Conservation (phyloP, 2,329 filamentous ascomycete genomes). For the Sporothrix protearum region DNA sequence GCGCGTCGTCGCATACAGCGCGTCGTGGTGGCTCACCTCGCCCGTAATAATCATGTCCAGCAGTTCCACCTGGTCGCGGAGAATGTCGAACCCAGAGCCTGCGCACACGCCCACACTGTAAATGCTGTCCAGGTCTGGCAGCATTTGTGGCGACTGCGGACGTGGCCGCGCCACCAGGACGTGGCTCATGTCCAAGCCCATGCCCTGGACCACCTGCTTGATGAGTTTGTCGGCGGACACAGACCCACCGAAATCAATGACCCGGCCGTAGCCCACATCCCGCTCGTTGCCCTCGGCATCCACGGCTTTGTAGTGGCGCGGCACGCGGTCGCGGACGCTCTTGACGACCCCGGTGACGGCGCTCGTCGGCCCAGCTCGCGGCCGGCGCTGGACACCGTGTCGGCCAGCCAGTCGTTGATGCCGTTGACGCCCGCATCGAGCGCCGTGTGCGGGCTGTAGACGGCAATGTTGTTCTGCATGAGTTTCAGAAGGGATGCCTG, state of each 20-base stretch:
- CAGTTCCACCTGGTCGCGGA: slow-evolving; percentile 68
- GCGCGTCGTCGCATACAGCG: slow-evolving; percentile 77
- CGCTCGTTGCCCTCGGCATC: slow-evolving; percentile 37
- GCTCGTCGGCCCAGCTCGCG: slow-evolving; percentile 37
- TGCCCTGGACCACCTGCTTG: slow-evolving; percentile 57
- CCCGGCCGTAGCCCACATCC: slow-evolving; percentile 50
- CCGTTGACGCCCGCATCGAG: slow-evolving; percentile 82
- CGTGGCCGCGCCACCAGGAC: slow-evolving; percentile 39
- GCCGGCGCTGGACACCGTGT: slow-evolving; percentile 57
- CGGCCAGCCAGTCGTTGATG: slow-evolving; percentile 90
- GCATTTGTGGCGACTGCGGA: slow-evolving; percentile 32
- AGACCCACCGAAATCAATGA: slow-evolving; percentile 41
- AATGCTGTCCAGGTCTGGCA: slow-evolving; percentile 43
- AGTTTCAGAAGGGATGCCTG: slow-evolving; percentile 80
- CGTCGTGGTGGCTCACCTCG: slow-evolving; percentile 90
- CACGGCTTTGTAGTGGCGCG: slow-evolving; percentile 26
- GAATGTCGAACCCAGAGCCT: slow-evolving; percentile 76
- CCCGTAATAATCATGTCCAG: slow-evolving; percentile 71
- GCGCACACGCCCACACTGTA: slow-evolving; percentile 79
- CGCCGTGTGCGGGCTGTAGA: slow-evolving; percentile 94
- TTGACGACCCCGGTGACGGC: slow-evolving; percentile 37
- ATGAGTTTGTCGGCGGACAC: slow-evolving; percentile 46
- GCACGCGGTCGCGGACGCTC: slow-evolving; percentile 42
- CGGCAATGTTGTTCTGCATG: slow-evolving; percentile 81
- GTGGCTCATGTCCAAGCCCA: slow-evolving; percentile 56